phyloP scores from a whole-genome alignment of 2,329 filamentous ascomycete genomes.

The Colletotrichum costaricense region DNA sequence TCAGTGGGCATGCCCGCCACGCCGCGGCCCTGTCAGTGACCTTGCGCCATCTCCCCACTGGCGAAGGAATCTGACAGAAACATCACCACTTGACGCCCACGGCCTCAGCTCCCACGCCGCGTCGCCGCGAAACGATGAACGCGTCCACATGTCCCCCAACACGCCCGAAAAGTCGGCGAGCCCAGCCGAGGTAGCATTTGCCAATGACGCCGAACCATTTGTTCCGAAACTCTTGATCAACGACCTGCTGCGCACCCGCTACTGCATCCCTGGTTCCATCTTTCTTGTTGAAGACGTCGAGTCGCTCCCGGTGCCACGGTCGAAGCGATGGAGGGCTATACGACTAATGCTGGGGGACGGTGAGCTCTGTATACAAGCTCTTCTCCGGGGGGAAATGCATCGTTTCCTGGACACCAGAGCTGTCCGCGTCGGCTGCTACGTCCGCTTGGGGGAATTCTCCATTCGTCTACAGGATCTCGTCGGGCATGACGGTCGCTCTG shows the following conservation, averaged over 20 bases:
- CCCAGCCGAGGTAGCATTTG: slow-evolving; percentile 34
- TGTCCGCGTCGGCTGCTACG: slow-evolving; percentile 60
- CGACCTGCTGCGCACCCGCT: slow-evolving; percentile 60
- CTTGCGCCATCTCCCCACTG: background rate
- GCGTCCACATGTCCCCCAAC: slow-evolving; percentile 32
- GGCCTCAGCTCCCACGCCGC: background rate
- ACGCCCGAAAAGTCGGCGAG: slow-evolving; percentile 19
- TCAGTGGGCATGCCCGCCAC: background rate
- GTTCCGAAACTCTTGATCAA: slow-evolving; percentile 54
- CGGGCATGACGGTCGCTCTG: slow-evolving; percentile 7
- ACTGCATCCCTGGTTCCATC: slow-evolving; percentile 59
- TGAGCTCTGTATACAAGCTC: slow-evolving; percentile 64
- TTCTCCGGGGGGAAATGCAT: slow-evolving; percentile 59
- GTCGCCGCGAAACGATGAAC: slow-evolving; percentile 16
- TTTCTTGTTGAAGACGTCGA: slow-evolving; percentile 63
- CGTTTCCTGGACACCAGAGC: slow-evolving; percentile 57
- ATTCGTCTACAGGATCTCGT: slow-evolving; percentile 5
- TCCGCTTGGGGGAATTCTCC: slow-evolving; percentile 55
- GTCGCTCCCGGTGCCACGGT: slow-evolving; percentile 46
- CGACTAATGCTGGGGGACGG: slow-evolving; percentile 65
- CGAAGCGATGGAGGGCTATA: slow-evolving; percentile 54
- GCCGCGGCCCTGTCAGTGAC: background rate
- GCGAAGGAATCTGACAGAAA: background rate
- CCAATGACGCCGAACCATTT: slow-evolving; percentile 40
- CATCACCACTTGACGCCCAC: slow-evolving; percentile 17